Percentiles rank a stretch among this genome's conserved stretches.
Conservation (phyloP, 2,329 filamentous ascomycete species). For the Phyllosticta citribraziliensis region DNA sequence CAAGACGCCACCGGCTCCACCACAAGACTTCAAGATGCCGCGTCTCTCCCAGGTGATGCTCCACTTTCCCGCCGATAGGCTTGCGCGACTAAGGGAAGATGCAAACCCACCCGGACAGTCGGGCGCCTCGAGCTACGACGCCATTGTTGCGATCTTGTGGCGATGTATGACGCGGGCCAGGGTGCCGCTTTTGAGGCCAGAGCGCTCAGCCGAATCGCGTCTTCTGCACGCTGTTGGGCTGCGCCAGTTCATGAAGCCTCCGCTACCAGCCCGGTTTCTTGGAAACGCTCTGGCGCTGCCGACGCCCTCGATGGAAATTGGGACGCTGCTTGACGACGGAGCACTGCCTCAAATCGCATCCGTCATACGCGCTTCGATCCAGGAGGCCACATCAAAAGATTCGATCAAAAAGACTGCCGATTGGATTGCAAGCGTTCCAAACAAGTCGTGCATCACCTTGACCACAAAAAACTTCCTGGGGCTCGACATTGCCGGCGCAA, state of each 20-base stretch:
- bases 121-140: conserved; percentile 20
- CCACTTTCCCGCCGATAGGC: conserved; percentile 16
- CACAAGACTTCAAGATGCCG: conserved; percentile 19
- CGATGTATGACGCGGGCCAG: conserved; percentile 16
- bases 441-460: conserved; percentile 17
- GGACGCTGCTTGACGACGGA: conserved; percentile 9
- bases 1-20: conserved; percentile 14
- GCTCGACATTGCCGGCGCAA: conserved; percentile 18
- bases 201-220: conserved; percentile 4
- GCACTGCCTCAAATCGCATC: conserved; percentile 15
- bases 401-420: conserved; percentile 15
- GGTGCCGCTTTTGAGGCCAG: conserved; percentile 13
- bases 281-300: conserved; percentile 16
- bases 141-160: conserved; percentile 19
- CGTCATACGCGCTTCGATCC: conserved; percentile 17
- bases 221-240: conserved; percentile 19
- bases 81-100: conserved; percentile 14
- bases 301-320: conserved; percentile 12
- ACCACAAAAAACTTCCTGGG: conserved; percentile 18
- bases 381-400: conserved; percentile 12
- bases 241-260: conserved; percentile 15
- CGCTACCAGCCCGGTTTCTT: conserved; percentile 17
- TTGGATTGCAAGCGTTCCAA: conserved; percentile 17
- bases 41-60: conserved; percentile 14
- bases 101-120: conserved; percentile 8